Base-by-base conservation (phyloP, 1,284 basidiomycete species). In the Fomitopsis pinicola region DNA sequence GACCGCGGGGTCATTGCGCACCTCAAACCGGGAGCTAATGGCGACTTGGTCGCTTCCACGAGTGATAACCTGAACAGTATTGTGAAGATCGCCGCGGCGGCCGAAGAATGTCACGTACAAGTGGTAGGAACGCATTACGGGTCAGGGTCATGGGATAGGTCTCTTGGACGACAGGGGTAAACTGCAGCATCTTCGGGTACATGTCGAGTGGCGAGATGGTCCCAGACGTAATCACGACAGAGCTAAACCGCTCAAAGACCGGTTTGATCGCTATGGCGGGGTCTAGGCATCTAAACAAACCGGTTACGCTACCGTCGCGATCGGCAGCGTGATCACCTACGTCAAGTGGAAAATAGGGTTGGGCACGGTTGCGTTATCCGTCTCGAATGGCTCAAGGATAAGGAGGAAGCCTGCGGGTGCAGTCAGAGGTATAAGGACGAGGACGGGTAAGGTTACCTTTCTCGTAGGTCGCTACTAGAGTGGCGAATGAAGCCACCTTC, bases 171-270 rank as follows among this genome's bases (percentile, higher is more conserved):
- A 97, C 95, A 2, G 97, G 96, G 36, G 95, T 95, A 74, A 99
- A 99, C 69, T 97, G 94, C 48, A 99, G 83, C 92, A 99, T 99
- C 77, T 99, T 99, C 26, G 97, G 97, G 75, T 99, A 97, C 97
- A 99, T 99, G 78, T 99, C 97, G 60, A 99, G 78, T 5, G 97
- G 97, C 7, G 95, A 98, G 69, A 99, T 96, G 36, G 97, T 99
- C 69, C 97, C 97, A 14, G 95, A 98, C 0, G 97, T 99, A 75
- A 99, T 99, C 68, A 99, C 95, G 50, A 99, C 97, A 66, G 92
- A 96, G 73, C 94, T 96, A 75, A 99, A 99, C 50, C 96, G 89
- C 72, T 99, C 97, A 73, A 99, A 98, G 28, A 99, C 93, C 0
- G 97, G 97, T 67, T 95, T 94, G 69, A 99, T 99, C 10, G 97